Evolutionary conservation across 768 basidiomycete genomes (phyloP).

Genomic region (Termitomyces titanicus): DNA sequence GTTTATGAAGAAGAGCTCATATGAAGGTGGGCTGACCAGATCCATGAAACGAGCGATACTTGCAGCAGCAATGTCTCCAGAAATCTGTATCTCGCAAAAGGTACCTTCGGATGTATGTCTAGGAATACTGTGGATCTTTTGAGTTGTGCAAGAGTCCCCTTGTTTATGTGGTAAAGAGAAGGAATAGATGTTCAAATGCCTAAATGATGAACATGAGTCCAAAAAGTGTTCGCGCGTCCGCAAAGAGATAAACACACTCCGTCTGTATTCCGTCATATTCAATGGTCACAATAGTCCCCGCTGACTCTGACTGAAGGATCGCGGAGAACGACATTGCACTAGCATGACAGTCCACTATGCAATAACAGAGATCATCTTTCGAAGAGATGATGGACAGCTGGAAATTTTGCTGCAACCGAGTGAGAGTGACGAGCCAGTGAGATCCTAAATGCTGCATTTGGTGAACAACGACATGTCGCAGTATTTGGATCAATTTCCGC

Average conservation of each 20-base stretch:
- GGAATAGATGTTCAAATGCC: slow-evolving; percentile 19
- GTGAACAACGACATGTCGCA: slow-evolving; percentile 34
- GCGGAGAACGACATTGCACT: slow-evolving; percentile 30
- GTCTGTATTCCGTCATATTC: slow-evolving; percentile 8
- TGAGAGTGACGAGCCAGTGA: slow-evolving; percentile 44
- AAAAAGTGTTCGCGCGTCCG: not conserved
- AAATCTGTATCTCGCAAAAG: slow-evolving; percentile 22
- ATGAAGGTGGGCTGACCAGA: slow-evolving; percentile 13
- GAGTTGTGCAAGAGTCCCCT: slow-evolving; percentile 6
- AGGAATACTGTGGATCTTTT: slow-evolving; percentile 9
- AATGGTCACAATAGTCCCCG: slow-evolving; percentile 10
- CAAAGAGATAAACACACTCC: slow-evolving; percentile 3
- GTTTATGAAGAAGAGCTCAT: slow-evolving; percentile 29
- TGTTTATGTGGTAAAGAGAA: slow-evolving; percentile 14
- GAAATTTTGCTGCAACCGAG: slow-evolving; percentile 25
- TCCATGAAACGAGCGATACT: slow-evolving; percentile 16
- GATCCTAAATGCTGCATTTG: slow-evolving; percentile 47
- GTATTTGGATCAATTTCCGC: slow-evolving; percentile 32
- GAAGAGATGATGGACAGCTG: slow-evolving; percentile 43
- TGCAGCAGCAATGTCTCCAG: slow-evolving; percentile 24
- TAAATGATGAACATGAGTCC: not conserved
- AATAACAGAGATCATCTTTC: slow-evolving; percentile 22
- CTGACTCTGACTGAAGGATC: slow-evolving; percentile 19
- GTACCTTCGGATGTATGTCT: slow-evolving; percentile 15
- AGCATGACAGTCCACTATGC: slow-evolving; percentile 25